Evolutionary conservation across 345 rosid genomes (phyloP), one percentile per base, ranked within the genome.

Genomic region (Zanthoxylum bungeanum): DNA sequence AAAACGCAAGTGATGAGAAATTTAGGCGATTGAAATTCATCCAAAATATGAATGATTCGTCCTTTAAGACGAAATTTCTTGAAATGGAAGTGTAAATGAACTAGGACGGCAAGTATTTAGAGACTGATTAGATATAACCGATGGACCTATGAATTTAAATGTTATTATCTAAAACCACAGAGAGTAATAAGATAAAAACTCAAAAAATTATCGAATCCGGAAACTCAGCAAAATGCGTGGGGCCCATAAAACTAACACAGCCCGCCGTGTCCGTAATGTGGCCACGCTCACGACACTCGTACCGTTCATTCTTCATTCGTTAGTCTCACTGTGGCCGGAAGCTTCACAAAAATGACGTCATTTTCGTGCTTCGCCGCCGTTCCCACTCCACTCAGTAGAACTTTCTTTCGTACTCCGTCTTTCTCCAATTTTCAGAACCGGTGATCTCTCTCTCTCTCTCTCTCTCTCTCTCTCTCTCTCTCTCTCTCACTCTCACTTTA

Each of bases 321-420:
- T 44, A 17, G 16, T 44, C 16, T 44, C 49, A n/a, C 16, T 4
- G 5, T 0, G 1, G 2, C 47, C 1, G 59, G 17, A 12, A 56
- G 34, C 60, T 27, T 8, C 27, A 6, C 14, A 0, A 14, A 27
- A 57, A 75, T 64, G 87, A 22, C 84, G 78, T 76, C 84, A 65
- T 73, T 77, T 63, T 16, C 33, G 44, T 34, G 70, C 12, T 49
- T 39, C 9, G 39, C 84, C 17, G 57, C 82, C 66, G 62, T 82
- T 56, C 73, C 81, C 24, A 14, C 63, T 42, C 59, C 73, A 21
- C 37, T 67, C 70, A 31, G 66, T 60, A 49, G 75, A 44, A 42
- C 57, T 69, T 62, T 77, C 21, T 75, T 81, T n/a, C 75, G 75
- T 8, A 4, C 68, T 62, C 70, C 73, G 36, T 33, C 60, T 57